These are phyloP conservation scores for Botrytis deweyae DNA, from an alignment of 2,329 filamentous ascomycete species.

Conservation along the genomic window DNA sequence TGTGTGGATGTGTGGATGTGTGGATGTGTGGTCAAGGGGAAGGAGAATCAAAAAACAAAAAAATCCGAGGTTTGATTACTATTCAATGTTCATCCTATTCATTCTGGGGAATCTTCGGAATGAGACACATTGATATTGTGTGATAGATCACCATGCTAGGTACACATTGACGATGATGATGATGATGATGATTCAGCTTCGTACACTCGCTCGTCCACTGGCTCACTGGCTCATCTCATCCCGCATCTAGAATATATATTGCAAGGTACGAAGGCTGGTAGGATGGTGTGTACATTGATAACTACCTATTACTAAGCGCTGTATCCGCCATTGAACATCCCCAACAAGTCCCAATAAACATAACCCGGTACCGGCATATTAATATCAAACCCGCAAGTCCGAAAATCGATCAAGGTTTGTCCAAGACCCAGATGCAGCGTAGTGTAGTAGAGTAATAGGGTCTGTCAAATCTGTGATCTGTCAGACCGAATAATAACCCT, in stretches of 20 bases:
- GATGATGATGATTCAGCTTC: neutral
- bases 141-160: neutral
- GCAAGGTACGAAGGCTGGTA: neutral
- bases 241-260: neutral
- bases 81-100: neutral
- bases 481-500: neutral
- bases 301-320: neutral
- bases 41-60: neutral
- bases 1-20: too few relatives aligned
- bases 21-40: neutral
- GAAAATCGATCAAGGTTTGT: neutral
- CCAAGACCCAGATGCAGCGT: neutral
- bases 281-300: neutral
- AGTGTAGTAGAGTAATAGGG: too few relatives aligned
- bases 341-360: neutral
- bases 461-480: neutral
- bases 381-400: neutral
- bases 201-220: neutral
- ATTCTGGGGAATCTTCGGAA: neutral
- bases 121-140: neutral
- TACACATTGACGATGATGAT: neutral
- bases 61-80: neutral
- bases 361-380: neutral
- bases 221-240: neutral
- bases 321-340: neutral